Conservation (phyloP, 805 yeast species). For the Alloascoidea africana region DNA sequence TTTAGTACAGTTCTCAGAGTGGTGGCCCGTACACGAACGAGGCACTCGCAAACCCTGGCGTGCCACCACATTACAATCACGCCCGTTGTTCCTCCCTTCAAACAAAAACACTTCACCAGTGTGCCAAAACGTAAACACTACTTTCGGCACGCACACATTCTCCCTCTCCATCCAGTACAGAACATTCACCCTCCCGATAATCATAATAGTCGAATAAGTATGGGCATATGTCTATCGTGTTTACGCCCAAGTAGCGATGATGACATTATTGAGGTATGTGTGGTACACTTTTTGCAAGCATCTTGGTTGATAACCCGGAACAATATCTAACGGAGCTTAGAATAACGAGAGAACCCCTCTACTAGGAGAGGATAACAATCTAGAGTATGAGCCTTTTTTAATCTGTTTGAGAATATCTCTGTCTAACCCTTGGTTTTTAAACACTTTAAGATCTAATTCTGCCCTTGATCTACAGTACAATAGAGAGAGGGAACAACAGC, state of each 20-base stretch:
- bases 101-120: neutral
- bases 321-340: neutral
- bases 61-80: too few species aligned
- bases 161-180: too few species aligned
- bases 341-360: conserved; percentile 1
- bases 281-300: neutral
- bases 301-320: neutral
- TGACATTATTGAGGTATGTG: neutral
- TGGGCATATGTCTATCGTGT: conserved; percentile 1
- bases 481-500: neutral
- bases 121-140: too few species aligned
- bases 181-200: too few species aligned
- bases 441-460: too few species aligned
- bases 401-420: neutral
- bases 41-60: too few species aligned
- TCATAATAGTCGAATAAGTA: too few species aligned
- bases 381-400: neutral
- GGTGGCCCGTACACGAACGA: too few species aligned
- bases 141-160: too few species aligned
- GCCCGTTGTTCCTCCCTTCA: neutral
- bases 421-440: too few species aligned
- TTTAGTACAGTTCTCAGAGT: too few species aligned
- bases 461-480: neutral
- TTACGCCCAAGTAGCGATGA: neutral
- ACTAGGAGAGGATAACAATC: neutral